phyloP scores from a whole-genome alignment of 108 stramenopile genomes.

The Nannochloropsis gaditana region DNA sequence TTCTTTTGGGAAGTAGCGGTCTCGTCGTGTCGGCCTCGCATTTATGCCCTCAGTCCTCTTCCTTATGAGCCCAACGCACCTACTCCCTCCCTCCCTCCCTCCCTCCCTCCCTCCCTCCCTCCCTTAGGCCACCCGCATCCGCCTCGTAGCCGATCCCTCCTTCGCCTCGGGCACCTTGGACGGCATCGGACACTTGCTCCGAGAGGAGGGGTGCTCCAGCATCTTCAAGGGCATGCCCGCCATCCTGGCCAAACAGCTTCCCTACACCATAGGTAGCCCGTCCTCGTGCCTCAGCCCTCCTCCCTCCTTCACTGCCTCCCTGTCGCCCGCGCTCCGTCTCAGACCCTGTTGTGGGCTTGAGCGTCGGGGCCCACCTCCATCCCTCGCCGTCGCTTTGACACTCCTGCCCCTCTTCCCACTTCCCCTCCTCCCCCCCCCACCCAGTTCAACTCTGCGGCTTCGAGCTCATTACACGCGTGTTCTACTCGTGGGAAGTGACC shows the following conservation, averaged over 20 bases:
- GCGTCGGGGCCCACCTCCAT: neutral
- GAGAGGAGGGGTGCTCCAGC: conserved; percentile 48
- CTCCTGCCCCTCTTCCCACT: neutral
- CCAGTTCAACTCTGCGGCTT: conserved; percentile 41
- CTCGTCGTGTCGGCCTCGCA: neutral
- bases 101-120: neutral
- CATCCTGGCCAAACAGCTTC: conserved; percentile 88
- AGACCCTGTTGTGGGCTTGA: neutral
- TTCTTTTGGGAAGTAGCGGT: neutral
- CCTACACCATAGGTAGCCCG: conserved; percentile 67
- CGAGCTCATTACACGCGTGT: conserved; percentile 59
- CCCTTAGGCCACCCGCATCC: conserved; percentile 62
- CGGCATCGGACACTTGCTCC: conserved; percentile 59
- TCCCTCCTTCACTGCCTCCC: neutral
- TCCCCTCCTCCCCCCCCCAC: neutral
- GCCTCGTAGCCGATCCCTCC: conserved; percentile 72
- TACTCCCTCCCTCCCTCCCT: neutral
- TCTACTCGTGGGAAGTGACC: conserved; percentile 44
- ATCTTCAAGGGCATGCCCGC: conserved; percentile 72
- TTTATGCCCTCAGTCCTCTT: neutral
- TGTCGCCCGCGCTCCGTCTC: neutral
- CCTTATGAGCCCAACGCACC: neutral
- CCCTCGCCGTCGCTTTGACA: neutral
- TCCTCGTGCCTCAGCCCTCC: neutral
- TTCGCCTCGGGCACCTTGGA: conserved; percentile 64